Evolutionary conservation across 2,329 filamentous ascomycete species (phyloP).

Genomic region (Microsporum canis): DNA sequence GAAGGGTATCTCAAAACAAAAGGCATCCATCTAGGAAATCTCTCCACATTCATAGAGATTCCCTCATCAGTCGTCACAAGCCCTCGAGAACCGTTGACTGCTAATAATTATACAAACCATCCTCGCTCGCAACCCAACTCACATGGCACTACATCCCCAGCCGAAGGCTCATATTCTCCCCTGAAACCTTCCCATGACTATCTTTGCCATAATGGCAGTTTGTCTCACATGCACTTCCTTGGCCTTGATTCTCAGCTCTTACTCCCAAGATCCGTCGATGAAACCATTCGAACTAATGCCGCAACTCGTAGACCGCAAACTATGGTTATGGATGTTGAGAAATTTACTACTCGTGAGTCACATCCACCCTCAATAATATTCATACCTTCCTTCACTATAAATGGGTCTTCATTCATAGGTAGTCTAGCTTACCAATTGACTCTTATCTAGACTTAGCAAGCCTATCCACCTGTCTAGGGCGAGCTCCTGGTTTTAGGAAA

Average conservation of each 20-base stretch:
- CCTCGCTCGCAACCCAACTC: neutral
- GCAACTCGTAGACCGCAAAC: neutral
- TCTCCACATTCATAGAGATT: slow-evolving; percentile 22
- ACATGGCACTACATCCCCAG: neutral
- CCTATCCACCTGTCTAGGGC: slow-evolving; percentile 24
- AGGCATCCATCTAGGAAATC: slow-evolving; percentile 23
- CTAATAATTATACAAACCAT: neutral
- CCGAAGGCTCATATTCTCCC: neutral
- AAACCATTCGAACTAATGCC: neutral
- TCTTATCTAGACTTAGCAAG: slow-evolving; percentile 17
- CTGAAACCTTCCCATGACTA: neutral
- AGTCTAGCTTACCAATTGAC: neutral
- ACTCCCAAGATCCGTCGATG: neutral
- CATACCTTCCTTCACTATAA: neutral
- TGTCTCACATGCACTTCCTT: slow-evolving; percentile 4
- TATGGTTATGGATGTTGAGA: slow-evolving; percentile 19
- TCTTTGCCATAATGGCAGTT: neutral
- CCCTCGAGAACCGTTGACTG: neutral
- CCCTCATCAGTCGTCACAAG: slow-evolving; percentile 8
- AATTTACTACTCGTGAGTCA: slow-evolving; percentile 21
- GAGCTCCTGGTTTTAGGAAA: slow-evolving; percentile 26
- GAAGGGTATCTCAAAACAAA: slow-evolving; percentile 55
- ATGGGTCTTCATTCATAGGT: neutral
- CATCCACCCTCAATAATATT: neutral
- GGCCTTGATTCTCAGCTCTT: neutral